A percentile compares a stretch with the other conserved stretches of the same genome.
Evolutionary conservation across 805 yeast genomes (phyloP).

Genomic region (Lachancea dasiensis): DNA sequence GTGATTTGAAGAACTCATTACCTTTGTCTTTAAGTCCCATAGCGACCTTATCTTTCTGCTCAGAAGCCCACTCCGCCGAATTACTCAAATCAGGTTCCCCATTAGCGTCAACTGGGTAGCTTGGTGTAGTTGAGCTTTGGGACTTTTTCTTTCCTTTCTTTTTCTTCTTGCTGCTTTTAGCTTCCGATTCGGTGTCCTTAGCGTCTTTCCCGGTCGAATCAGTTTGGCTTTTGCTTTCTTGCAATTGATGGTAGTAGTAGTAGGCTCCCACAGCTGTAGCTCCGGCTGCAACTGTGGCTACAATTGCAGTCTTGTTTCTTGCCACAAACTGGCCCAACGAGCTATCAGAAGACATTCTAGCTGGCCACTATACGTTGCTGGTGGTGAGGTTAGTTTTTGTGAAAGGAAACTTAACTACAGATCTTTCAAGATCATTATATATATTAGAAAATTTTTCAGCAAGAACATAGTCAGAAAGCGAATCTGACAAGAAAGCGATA

Average conservation of each 20-base stretch:
- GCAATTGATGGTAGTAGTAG: constrained; percentile 39
- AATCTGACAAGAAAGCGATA: background rate
- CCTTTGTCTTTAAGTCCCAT: constrained; percentile 83
- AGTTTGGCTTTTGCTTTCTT: constrained; percentile 11
- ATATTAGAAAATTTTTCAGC: background rate
- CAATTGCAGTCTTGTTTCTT: constrained; percentile 53
- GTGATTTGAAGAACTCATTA: constrained; percentile 65
- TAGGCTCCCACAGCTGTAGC: constrained; percentile 61
- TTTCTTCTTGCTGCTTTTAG: constrained; percentile 42
- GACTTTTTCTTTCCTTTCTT: constrained; percentile 31
- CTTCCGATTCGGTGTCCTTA: constrained; percentile 17
- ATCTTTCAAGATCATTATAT: no score
- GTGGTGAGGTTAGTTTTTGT: no score
- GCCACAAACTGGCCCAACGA: constrained; percentile 31
- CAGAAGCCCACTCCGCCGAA: constrained; percentile 40
- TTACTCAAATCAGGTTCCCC: constrained; percentile 55
- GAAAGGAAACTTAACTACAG: no score
- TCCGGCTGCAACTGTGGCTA: constrained; percentile 57
- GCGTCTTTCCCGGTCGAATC: constrained; percentile 10
- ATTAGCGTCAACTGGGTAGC: constrained; percentile 47
- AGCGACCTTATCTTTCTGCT: constrained; percentile 60
- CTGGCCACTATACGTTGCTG: background rate
- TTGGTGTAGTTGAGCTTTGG: constrained; percentile 25
- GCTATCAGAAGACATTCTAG: constrained; percentile 24
- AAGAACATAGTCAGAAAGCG: background rate